phyloP scores from a whole-genome alignment of 176 grass and related monocot genomes.

The Areca catechu region DNA sequence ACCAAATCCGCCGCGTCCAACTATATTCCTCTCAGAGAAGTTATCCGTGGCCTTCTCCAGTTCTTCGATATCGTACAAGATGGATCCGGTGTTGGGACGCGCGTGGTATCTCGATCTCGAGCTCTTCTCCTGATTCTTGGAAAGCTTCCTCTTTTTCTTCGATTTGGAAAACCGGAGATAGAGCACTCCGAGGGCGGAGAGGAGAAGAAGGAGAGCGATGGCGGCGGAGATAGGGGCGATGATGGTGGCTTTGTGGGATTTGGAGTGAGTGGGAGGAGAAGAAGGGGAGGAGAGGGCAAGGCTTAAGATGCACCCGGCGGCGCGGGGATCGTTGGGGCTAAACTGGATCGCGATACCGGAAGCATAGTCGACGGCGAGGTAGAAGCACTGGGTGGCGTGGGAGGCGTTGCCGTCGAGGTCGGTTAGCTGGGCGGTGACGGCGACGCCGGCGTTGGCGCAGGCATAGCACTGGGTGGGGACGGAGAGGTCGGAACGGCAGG shows the following conservation, averaged over 20 bases:
- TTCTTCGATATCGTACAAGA: slow-evolving; percentile 56
- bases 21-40: slow-evolving; percentile 49
- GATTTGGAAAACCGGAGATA: slow-evolving; percentile 15
- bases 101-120: slow-evolving; percentile 17
- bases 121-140: slow-evolving; percentile 16
- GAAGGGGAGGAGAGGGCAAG: slow-evolving; percentile 26
- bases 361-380: slow-evolving; percentile 52
- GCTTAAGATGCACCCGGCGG: slow-evolving; percentile 43
- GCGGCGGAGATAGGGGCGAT: slow-evolving; percentile 23
- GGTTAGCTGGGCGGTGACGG: slow-evolving; percentile 35
- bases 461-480: slow-evolving; percentile 22
- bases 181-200: slow-evolving; percentile 21
- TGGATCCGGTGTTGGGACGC: slow-evolving; percentile 79
- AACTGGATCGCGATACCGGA: slow-evolving; percentile 37
- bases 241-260: slow-evolving; percentile 25
- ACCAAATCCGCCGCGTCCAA: slow-evolving; percentile 86
- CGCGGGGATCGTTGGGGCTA: slow-evolving; percentile 32
- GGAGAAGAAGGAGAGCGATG: slow-evolving; percentile 18
- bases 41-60: slow-evolving; percentile 56
- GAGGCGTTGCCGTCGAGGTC: slow-evolving; percentile 37
- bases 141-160: slow-evolving; percentile 12
- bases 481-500: slow-evolving; percentile 42
- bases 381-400: slow-evolving; percentile 40
- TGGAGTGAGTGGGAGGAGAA: background rate
- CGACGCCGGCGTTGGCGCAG: slow-evolving; percentile 38